Conservation (phyloP, 371 early-diverging fungal species). For the Choanephora cucurbitarum region DNA sequence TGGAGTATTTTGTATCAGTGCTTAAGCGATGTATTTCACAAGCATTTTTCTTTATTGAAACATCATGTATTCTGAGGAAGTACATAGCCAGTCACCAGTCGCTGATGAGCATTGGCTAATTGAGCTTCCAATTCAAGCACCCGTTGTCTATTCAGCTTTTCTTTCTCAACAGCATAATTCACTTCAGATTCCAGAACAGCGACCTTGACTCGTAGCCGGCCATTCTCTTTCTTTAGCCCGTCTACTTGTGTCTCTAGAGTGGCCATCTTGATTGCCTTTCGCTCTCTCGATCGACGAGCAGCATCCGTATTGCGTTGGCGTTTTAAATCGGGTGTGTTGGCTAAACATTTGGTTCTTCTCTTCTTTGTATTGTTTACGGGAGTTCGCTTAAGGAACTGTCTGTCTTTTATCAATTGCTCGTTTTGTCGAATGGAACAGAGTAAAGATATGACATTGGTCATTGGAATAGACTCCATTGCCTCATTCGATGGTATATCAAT, state of each 20-base stretch:
- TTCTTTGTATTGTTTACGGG: too few relatives aligned
- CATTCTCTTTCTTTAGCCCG: conserved; percentile 71
- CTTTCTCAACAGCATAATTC: conserved; percentile 51
- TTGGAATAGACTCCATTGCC: conserved; percentile 7
- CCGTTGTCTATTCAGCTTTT: conserved; percentile 58
- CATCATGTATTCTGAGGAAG: background rate
- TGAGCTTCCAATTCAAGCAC: conserved; percentile 66
- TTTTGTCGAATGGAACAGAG: conserved; percentile 13
- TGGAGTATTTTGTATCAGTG: too few relatives aligned
- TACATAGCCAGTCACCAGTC: conserved; percentile 9
- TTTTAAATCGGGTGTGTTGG: conserved; percentile 43
- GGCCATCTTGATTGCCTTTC: conserved; percentile 76
- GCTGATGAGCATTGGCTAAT: conserved; percentile 46
- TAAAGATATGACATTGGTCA: conserved; percentile 12
- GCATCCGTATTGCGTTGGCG: conserved; percentile 88
- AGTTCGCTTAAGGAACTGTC: background rate
- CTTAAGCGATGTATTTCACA: too few relatives aligned
- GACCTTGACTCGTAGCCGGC: conserved; percentile 53
- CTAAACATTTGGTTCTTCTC: too few relatives aligned
- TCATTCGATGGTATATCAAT: background rate
- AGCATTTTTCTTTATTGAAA: background rate
- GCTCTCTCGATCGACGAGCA: conserved; percentile 84
- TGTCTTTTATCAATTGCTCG: conserved; percentile 1
- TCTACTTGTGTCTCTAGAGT: conserved; percentile 73
- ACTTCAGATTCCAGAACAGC: conserved; percentile 73